Evolutionary conservation across 2,329 filamentous ascomycete genomes (phyloP), one percentile per base, ranked within the genome.

Genomic region (Phialophora chinensis): DNA sequence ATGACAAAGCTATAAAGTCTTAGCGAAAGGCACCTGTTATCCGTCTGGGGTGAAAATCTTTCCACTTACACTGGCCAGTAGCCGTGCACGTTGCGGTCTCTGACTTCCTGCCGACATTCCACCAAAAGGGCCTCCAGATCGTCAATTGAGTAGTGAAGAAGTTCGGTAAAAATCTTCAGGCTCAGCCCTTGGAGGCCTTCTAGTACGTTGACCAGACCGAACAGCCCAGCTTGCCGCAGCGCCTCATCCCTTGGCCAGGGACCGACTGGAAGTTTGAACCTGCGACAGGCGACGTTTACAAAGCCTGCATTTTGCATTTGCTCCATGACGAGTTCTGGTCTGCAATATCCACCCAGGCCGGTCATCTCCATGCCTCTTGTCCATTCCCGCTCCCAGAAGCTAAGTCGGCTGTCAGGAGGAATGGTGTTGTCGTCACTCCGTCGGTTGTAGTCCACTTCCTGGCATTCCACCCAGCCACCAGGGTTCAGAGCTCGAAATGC

Each of bases 401-500:
- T 5, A 12, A 70, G 62, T 23, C 38, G 49, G 56, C 62, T 68
- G 52, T 66, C 50, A 10, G 50, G 14, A 5, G 60, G 56, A 23
- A 70, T 60, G 10, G 60, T 57, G 17, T 57, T 55, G 35, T 70
- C 65, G 44, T 70, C 68, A 50, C 60, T 63, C 11, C 25, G 23
- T 23, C 56, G 29, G 23, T 61, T 61, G 7, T 68, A 58, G 57
- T 80, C 79, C 62, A 77, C 70, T 29, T 82, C 76, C 29, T 75
- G 72, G 44, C 73, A 73, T 58, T 84, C 81, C 17, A 82, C 73
- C 72, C 75, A 81, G 17, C 80, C 81, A 23, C 79, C 81, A 0
- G 80, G 80, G 11, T 72, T 62, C n/a, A 67, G 72, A 52, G 71
- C 69, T 5, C 70, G 60, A 52, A 72, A 73, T 50, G 72, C 61